Conservation (phyloP, 345 rosid species). For the Bruguiera parviflora region DNA sequence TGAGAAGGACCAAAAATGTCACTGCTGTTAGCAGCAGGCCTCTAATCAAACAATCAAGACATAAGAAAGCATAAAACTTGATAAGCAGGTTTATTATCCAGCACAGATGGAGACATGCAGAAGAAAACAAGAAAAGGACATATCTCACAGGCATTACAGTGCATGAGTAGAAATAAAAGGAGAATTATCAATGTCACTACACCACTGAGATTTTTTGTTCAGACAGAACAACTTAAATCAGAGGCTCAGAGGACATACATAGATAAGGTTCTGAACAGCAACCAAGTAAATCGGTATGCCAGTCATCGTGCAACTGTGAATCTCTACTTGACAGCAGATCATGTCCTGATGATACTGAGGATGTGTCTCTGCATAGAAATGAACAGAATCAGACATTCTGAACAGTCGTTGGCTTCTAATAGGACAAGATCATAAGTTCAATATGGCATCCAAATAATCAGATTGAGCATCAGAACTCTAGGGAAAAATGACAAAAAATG, state of each 20-base stretch:
- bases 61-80: background rate
- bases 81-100: background rate
- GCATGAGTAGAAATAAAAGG: background rate
- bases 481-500: background rate
- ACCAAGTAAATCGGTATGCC: conserved; percentile 94
- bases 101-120: background rate
- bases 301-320: conserved; percentile 59
- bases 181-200: background rate
- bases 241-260: conserved; percentile 47
- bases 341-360: conserved; percentile 67
- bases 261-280: conserved; percentile 92
- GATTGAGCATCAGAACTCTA: background rate
- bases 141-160: background rate
- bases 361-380: conserved; percentile 56
- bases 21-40: background rate
- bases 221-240: background rate
- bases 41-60: background rate
- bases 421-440: background rate
- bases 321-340: conserved; percentile 62
- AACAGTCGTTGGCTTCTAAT: conserved; percentile 6
- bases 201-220: background rate
- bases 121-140: background rate
- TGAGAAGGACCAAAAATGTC: background rate
- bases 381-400: conserved; percentile 16
- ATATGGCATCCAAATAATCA: background rate